phyloP scores from a whole-genome alignment of 495 filamentous ascomycete species.

The Pseudoneurospora amorphoporcata region DNA sequence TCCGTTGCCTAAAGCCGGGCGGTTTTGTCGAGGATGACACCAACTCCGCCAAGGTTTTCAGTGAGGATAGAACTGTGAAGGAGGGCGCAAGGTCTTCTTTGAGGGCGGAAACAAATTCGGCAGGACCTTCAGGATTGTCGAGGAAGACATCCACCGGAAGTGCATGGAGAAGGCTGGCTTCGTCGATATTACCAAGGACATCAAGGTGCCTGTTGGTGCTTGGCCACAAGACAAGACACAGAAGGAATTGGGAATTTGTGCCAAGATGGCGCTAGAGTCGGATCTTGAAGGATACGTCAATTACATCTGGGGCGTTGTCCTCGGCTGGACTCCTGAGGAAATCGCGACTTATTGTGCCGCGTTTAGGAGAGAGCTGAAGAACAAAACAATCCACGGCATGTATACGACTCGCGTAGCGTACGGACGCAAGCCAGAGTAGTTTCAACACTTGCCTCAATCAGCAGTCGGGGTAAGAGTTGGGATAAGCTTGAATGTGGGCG shows the following conservation, averaged over 20 bases:
- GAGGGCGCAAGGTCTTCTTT: slow-evolving; percentile 18
- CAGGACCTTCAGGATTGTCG: slow-evolving; percentile 6
- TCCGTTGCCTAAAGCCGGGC: slow-evolving; percentile 26
- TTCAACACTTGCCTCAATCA: not conserved
- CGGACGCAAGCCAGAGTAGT: slow-evolving; percentile 16
- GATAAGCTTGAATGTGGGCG: not conserved
- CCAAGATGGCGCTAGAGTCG: slow-evolving; percentile 3
- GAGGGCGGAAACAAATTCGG: slow-evolving; percentile 12
- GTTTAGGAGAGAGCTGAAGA: not conserved
- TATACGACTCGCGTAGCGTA: slow-evolving; percentile 7
- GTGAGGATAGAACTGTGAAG: slow-evolving; percentile 16
- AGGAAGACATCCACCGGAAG: slow-evolving; percentile 38
- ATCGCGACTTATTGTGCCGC: slow-evolving; percentile 3
- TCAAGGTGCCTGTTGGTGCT: slow-evolving; percentile 27
- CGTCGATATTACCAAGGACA: slow-evolving; percentile 34
- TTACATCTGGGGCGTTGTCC: slow-evolving; percentile 1
- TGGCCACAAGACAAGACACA: slow-evolving; percentile 38
- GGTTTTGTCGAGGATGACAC: slow-evolving; percentile 21
- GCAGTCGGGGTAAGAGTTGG: not conserved
- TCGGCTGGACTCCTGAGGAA: slow-evolving; percentile 12
- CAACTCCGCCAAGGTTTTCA: slow-evolving; percentile 11
- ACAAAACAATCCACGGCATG: not conserved
- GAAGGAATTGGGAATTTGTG: slow-evolving; percentile 35
- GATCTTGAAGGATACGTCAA: slow-evolving; percentile 7
- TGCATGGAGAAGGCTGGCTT: slow-evolving; percentile 48